A percentile compares a stretch with the other conserved stretches of the same genome.
These are phyloP conservation scores for Kwoniella botswanensis DNA, from an alignment of 768 basidiomycete genomes.

Conservation along the genomic window DNA sequence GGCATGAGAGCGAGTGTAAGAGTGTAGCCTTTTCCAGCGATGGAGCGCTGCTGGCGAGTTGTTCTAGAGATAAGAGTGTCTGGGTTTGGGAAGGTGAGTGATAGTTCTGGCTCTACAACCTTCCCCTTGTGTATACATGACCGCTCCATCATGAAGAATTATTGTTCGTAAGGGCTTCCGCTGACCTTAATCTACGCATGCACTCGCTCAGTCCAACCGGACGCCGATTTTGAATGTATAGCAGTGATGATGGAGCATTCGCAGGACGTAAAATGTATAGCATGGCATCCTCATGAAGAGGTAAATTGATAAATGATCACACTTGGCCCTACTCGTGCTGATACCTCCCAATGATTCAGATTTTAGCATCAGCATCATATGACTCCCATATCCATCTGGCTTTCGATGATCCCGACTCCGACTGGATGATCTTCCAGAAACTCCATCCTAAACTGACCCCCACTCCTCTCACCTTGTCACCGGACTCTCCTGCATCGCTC, in stretches of 20 bases:
- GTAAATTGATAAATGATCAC: constrained; percentile 59
- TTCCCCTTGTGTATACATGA: no score
- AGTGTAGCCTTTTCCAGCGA: constrained; percentile 78
- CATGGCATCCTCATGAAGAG: constrained; percentile 96
- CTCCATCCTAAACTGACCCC: constrained; percentile 60
- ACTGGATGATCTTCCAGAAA: constrained; percentile 88
- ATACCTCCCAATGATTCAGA: constrained; percentile 62
- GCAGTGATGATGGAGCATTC: constrained; percentile 94
- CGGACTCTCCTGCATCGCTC: constrained; percentile 15
- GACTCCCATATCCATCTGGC: constrained; percentile 95
- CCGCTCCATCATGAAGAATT: no score
- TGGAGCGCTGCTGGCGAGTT: constrained; percentile 85
- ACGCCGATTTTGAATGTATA: constrained; percentile 92
- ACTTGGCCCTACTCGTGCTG: not conserved
- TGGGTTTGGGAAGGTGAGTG: constrained; percentile 96
- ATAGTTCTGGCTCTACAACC: no score
- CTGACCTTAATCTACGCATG: no score
- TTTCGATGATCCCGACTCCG: constrained; percentile 88
- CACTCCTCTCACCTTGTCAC: constrained; percentile 30
- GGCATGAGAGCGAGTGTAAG: constrained; percentile 96
- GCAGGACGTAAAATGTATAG: constrained; percentile 93
- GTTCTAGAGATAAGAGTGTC: constrained; percentile 94
- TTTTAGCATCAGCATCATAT: constrained; percentile 94
- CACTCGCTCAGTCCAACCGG: constrained; percentile 71
- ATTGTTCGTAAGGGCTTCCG: no score